Evolutionary conservation across 2,329 filamentous ascomycete species (phyloP), one percentile per base, ranked within the genome.

Genomic region (Pseudogymnoascus sp.): DNA sequence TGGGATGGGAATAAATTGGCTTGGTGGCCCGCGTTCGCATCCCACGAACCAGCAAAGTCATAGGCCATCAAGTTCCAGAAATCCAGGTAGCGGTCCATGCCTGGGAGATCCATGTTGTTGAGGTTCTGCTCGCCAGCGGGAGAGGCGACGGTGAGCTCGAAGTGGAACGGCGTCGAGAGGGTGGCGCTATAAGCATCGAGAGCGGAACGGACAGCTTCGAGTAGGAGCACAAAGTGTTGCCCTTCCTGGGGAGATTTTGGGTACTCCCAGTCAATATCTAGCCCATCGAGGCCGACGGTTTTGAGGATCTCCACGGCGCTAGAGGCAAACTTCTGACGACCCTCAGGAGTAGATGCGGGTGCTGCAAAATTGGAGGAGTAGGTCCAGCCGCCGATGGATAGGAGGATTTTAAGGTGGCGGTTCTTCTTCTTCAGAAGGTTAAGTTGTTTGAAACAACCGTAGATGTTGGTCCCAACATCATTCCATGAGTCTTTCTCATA

Each of bases 301-400:
- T 89, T 87, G 67, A 97, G 79, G 36, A 97, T 76, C 20, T 85
- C 80, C 1, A 96, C 87, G 35, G 89, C 87, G 28, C 83, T 85
- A 58, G 81, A 77, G 7, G 91, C 92, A 74, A 97, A 97, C 1
- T 72, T 81, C 30, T 79, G 77, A 6, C 92, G 83, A 7, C 91
- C 90, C 22, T 81, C 74, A 0, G 84, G 78, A 0, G 88, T 91
- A 41, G 88, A 88, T 1, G 88, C 87, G 0, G 91, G 88, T 28
- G 75, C 77, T n/a, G 83, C 81, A 74, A 97, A 95, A 76, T 96
- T 94, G 73, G 83, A 78, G 65, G 87, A 90, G 74, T 96, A 96
- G 0, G 92, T 96, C 92, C 92, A 97, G 58, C 93, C 93, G 64
- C 92, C 92, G 64, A 97, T 90, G 60, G 88, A 92, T 4, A 97